Percentiles rank a stretch among this genome's conserved stretches.
These are phyloP conservation scores for Otatea glauca DNA, from an alignment of 176 grass and related monocot genomes.

Conservation along the genomic window DNA sequence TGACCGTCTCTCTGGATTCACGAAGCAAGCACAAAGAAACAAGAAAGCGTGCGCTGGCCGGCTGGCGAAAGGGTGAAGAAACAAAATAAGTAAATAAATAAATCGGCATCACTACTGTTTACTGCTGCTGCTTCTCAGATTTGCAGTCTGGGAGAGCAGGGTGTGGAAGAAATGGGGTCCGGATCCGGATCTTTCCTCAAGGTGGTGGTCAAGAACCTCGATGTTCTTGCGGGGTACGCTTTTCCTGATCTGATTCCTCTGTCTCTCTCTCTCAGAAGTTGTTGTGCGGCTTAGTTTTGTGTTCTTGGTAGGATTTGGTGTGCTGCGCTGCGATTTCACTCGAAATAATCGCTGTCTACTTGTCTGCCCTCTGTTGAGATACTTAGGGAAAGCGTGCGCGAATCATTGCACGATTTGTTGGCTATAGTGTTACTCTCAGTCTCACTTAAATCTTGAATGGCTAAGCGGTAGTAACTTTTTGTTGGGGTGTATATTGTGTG, in stretches of 20 bases:
- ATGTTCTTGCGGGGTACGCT: conserved; percentile 84
- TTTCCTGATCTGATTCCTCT: conserved; percentile 34
- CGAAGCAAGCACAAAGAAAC: conserved; percentile 9
- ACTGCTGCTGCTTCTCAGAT: conserved; percentile 1
- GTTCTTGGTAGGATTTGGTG: conserved; percentile 25
- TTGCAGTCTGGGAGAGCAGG: conserved; percentile 7
- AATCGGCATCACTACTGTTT: neutral
- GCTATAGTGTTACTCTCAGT: neutral
- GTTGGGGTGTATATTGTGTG: neutral
- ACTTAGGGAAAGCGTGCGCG: neutral
- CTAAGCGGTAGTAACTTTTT: neutral
- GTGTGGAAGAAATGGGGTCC: conserved; percentile 54
- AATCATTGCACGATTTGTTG: conserved; percentile 3
- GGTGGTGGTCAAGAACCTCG: conserved; percentile 82
- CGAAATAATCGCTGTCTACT: neutral
- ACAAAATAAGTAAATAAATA: neutral
- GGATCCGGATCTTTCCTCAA: conserved; percentile 93
- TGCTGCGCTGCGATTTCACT: neutral
- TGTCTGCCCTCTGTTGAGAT: neutral
- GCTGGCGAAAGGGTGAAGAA: conserved; percentile 24
- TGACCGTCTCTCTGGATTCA: no score
- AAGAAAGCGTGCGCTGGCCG: conserved; percentile 22
- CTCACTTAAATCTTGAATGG: conserved; percentile 2
- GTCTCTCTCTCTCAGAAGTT: neutral
- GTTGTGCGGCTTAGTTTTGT: neutral